Evolutionary conservation across 306 rosid species (phyloP), one percentile per base, ranked within the genome.

Genomic region (Quercus dentata): DNA sequence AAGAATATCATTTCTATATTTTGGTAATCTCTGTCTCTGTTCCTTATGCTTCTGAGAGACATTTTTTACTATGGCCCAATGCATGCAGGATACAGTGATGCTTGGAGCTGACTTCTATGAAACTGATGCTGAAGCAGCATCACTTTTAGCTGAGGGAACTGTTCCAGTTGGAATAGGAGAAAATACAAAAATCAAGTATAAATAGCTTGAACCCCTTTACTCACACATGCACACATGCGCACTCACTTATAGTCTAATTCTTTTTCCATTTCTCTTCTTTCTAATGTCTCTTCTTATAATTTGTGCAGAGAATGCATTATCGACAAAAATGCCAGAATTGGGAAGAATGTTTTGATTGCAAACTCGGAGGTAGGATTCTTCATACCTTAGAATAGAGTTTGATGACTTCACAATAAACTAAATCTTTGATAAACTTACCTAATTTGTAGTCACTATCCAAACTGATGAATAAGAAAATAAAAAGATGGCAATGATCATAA

Each of bases 21-120:
- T 27, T 23, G 69, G 33, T 4, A 11, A 14, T 62, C 51, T 19
- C 4, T 65, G 27, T 49, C 38, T 6, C 52, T 9, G 27, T 25
- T 67, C 13, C 38, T 28, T 2, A 8, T 67, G 52, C 19, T 67
- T 67, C 72, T 67, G 72, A 35, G 72, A 19, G n/a, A 8, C 52
- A 67, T 4, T 38, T 35, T 59, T 63, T 55, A 41, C 56, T 25
- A 25, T 52, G 74, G 71, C 55, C 19, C 54, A 70, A 68, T 71
- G 0, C 28, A 71, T 83, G 88, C 91, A 94, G 97, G 97, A 94
- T 63, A 92, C 97, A 21, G 94, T 94, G 86, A 90, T 92, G 97
- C 97, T 94, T 70, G 95, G 99, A 5, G 99, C 99, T 79, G 99
- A 94, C 78, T 92, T 74, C 87, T 94, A 92, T 52, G 97, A 92